phyloP scores from a whole-genome alignment of 306 rosid genomes.

The Castanea mollissima region DNA sequence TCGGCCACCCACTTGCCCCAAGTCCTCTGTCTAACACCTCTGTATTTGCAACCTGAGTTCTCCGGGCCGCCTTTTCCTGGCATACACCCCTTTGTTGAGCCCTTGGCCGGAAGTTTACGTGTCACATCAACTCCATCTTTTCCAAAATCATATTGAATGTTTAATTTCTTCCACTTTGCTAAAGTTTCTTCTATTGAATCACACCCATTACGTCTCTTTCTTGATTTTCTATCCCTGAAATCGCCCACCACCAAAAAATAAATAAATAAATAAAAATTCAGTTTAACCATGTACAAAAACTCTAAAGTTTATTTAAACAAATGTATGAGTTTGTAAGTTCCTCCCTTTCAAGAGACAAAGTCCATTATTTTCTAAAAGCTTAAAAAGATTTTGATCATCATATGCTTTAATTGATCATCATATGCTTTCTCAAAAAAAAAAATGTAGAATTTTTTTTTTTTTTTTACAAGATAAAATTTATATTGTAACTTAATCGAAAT shows the following conservation, averaged over 20 bases:
- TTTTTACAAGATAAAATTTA: no score
- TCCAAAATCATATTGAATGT: slow-evolving; percentile 25
- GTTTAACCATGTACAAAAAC: no score
- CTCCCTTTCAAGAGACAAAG: no score
- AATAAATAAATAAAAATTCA: no score
- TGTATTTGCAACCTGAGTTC: slow-evolving; percentile 57
- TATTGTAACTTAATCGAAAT: no score
- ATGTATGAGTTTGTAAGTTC: no score
- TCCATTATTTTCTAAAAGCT: no score
- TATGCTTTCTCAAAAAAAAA: no score
- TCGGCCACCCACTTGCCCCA: slow-evolving; percentile 98
- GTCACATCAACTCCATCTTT: slow-evolving; percentile 36
- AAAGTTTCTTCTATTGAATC: slow-evolving; percentile 53
- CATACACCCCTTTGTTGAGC: slow-evolving; percentile 89
- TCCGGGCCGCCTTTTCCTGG: slow-evolving; percentile 95
- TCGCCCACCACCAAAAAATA: not conserved
- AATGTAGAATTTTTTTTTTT: no score
- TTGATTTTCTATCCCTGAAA: slow-evolving; percentile 43
- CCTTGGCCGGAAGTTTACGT: slow-evolving; percentile 54
- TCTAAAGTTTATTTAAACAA: no score
- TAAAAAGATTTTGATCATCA: no score
- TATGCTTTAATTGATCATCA: no score
- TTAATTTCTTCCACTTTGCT: slow-evolving; percentile 63
- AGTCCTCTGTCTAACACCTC: slow-evolving; percentile 92
- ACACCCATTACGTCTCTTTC: slow-evolving; percentile 49